Conservation (phyloP, 129 eudicot genomes). For the Pulicaria dysenterica region DNA sequence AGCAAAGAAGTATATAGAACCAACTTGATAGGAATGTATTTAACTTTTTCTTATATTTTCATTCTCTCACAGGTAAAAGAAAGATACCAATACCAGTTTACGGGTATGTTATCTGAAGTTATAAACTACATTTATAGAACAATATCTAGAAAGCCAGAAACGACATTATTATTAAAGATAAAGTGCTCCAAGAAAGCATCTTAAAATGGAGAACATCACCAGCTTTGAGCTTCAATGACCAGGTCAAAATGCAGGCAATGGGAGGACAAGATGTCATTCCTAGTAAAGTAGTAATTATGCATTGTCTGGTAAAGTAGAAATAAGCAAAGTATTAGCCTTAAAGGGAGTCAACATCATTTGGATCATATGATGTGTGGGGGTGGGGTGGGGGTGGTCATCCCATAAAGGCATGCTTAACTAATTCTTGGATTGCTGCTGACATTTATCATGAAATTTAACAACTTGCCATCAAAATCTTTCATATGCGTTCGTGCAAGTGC, state of each 20-base stretch:
- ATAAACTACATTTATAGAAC: slow-evolving; percentile 1
- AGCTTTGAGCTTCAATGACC: slow-evolving; percentile 22
- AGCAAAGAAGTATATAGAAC: slow-evolving; percentile 11
- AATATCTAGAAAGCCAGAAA: slow-evolving; percentile 23
- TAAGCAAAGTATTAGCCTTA: slow-evolving; percentile 24
- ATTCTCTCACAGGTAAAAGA: background rate
- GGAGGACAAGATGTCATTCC: slow-evolving; percentile 34
- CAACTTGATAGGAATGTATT: background rate
- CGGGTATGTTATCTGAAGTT: slow-evolving; percentile 11
- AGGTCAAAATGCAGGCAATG: slow-evolving; percentile 17
- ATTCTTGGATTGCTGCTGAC: slow-evolving; percentile 18
- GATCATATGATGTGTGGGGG: slow-evolving; percentile 30
- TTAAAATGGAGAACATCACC: slow-evolving; percentile 14
- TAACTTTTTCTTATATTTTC: background rate
- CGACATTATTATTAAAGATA: slow-evolving; percentile 20
- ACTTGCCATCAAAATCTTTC: background rate
- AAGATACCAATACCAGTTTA: background rate
- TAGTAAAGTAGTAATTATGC: slow-evolving; percentile 14
- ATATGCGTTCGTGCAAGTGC: slow-evolving; percentile 30
- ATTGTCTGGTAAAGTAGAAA: slow-evolving; percentile 27
- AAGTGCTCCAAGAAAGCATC: slow-evolving; percentile 20
- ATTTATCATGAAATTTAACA: background rate
- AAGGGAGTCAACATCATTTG: slow-evolving; percentile 34
- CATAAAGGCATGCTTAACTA: slow-evolving; percentile 38
- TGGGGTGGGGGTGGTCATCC: background rate